Evolutionary conservation across 225 moss, liverwort and hornwort genomes (phyloP), one percentile per base, ranked within the genome.

Genomic region (Lunularia cruciata): DNA sequence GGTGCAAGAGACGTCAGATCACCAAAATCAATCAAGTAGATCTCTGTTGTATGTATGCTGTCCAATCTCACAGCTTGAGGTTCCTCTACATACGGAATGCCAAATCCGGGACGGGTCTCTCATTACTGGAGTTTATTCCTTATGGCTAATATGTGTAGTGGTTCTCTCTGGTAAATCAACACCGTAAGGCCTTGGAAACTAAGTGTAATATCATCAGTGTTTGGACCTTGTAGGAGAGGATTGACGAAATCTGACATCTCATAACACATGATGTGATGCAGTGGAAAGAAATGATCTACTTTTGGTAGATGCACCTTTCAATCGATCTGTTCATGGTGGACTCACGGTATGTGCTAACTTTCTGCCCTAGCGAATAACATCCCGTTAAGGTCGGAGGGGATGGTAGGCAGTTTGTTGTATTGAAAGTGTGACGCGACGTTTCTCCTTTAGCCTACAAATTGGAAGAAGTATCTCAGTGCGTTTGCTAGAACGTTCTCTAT

Each of bases 301-400:
- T 58, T 75, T 88, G 71, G 77, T 88, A 63, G 92, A 90, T 73
- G 90, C 88, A 66, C 86, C 88, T 68, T 63, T 93, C 62, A 81
- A 77, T 72, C 86, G 80, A 76, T 78, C 33, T 72, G 78, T 79
- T 68, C 85, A 70, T 79, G 78, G 65, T 65, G 79, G 62, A 83
- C 76, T 81, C 2, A 52, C 20, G 84, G 93, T 93, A 76, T 33
- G n/a, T 63, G 19, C n/a, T 22, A 20, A 45, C 3, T 27, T 35
- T 9, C n/a, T 46, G 12, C 47, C 20, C 13, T 68, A n/a, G n/a
- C 52, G 1, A 52, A n/a, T 15, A 33, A 36, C 23, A 7, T 57
- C 23, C 4, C 12, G 14, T 19, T 2, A 16, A 2, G 62, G 2
- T n/a, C n/a, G n/a, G n/a, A n/a, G n/a, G n/a, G n/a, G n/a, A n/a